Evolutionary conservation across 139 green algal species (phyloP).

Genomic region (Gonium pectorale): DNA sequence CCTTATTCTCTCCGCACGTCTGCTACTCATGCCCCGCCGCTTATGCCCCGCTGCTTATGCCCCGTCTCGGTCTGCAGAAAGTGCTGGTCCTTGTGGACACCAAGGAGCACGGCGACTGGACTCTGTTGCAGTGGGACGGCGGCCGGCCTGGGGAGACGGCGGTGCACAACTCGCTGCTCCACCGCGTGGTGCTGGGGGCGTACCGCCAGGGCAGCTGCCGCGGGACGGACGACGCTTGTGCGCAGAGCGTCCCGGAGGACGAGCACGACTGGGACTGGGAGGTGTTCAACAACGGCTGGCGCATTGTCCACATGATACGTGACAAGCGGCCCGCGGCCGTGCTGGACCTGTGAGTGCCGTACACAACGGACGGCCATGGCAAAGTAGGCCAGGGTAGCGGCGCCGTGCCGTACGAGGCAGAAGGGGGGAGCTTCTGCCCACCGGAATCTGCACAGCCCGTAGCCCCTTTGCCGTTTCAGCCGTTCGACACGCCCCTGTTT

Average conservation of each 20-base stretch:
- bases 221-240: background rate
- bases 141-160: background rate
- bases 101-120: conserved; percentile 3
- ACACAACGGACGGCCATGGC: too few relatives aligned
- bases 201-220: background rate
- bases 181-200: background rate
- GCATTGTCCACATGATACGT: background rate
- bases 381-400: background rate
- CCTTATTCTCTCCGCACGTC: background rate
- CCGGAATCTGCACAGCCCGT: background rate
- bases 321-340: conserved; percentile 1
- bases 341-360: conserved; percentile 12
- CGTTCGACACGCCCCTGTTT: background rate
- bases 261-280: background rate
- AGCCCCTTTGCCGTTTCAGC: background rate
- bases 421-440: background rate
- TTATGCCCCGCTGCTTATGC: background rate
- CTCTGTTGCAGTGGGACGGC: background rate
- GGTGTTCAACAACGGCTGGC: background rate
- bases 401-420: background rate
- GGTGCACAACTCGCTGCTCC: background rate
- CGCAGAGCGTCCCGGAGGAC: background rate
- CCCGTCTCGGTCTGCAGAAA: background rate
- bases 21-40: background rate
- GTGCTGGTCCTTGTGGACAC: background rate